Evolutionary conservation across 1,284 basidiomycete genomes (phyloP).

Genomic region (Ganoderma meredithae): DNA sequence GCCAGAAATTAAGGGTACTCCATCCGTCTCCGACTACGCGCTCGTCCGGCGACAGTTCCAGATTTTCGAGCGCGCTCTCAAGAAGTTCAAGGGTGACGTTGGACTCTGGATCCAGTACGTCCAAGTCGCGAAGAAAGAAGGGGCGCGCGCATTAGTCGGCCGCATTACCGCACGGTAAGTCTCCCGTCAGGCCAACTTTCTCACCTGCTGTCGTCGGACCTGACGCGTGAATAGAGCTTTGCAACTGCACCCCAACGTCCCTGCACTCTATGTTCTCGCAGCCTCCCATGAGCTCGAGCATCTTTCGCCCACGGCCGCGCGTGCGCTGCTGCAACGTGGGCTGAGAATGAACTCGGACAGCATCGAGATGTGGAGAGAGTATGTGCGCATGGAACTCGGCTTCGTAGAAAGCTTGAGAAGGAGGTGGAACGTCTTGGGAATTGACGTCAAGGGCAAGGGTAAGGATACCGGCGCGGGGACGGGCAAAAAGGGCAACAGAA

Average conservation of each 20-base stretch:
- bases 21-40: constrained; percentile 83
- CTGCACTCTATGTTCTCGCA: constrained; percentile 86
- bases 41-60: constrained; percentile 85
- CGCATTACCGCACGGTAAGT: constrained; percentile 77
- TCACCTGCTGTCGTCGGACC: neutral
- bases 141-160: constrained; percentile 83
- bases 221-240: constrained; percentile 64
- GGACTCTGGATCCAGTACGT: constrained; percentile 91
- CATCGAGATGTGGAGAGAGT: constrained; percentile 84
- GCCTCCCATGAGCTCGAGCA: constrained; percentile 87
- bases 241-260: constrained; percentile 84
- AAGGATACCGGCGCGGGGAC: constrained; percentile 34
- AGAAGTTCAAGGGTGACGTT: constrained; percentile 89
- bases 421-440: constrained; percentile 83
- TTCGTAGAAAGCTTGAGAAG: constrained; percentile 87
- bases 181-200: constrained; percentile 1
- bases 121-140: constrained; percentile 81
- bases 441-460: constrained; percentile 46
- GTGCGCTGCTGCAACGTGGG: constrained; percentile 86
- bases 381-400: constrained; percentile 90
- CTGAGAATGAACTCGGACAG: constrained; percentile 79
- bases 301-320: constrained; percentile 82
- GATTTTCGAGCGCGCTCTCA: constrained; percentile 90
- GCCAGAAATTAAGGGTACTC: constrained; percentile 36
- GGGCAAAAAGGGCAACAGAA: constrained; percentile 28